Percentiles rank a stretch among this genome's conserved stretches.
Evolutionary conservation across 345 rosid genomes (phyloP).

Genomic region (Arabidopsis thaliana): TAIR10.1 NC_003071.7:8637501-8638000

Average conservation of each 20-base stretch:
- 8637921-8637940: slow-evolving; percentile 17
- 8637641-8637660: not conserved
- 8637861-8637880: slow-evolving; percentile 8
- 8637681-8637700: not conserved
- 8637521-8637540: not conserved
- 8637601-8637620: too few species aligned
- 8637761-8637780: not conserved
- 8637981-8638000: slow-evolving; percentile 83
- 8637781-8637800: slow-evolving; percentile 17
- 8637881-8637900: slow-evolving; percentile 6
- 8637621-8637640: too few species aligned
- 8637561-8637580: not conserved
- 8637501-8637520: not conserved
- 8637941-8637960: slow-evolving; percentile 9
- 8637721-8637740: not conserved
- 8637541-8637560: not conserved
- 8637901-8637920: not conserved
- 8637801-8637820: not conserved
- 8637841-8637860: not conserved
- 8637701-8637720: not conserved
- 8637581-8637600: too few species aligned
- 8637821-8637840: not conserved
- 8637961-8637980: slow-evolving; percentile 8
- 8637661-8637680: not conserved
- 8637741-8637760: not conserved